Evolutionary conservation across 1,284 basidiomycete species (phyloP).

Genomic region (Sanghuangporus sanghuang): DNA sequence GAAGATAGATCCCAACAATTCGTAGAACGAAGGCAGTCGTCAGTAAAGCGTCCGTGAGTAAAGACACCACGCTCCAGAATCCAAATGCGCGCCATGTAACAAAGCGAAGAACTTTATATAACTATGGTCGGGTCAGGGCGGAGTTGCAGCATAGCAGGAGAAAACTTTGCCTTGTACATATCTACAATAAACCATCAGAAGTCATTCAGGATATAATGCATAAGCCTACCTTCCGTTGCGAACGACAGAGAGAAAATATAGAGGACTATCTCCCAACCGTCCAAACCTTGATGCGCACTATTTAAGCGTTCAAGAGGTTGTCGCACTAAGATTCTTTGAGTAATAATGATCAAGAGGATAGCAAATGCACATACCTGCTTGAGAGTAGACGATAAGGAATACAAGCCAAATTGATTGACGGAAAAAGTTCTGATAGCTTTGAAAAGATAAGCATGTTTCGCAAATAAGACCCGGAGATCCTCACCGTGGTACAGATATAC

Average conservation of each 20-base stretch:
- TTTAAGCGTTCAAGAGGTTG: constrained; percentile 65
- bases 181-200: constrained; percentile 37
- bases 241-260: constrained; percentile 78
- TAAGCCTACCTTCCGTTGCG: constrained; percentile 62
- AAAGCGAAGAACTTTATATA: constrained; percentile 59
- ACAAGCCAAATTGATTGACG: constrained; percentile 78
- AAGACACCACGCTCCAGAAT: constrained; percentile 78
- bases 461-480: constrained; percentile 10
- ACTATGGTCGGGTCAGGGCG: constrained; percentile 32
- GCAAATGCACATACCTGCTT: constrained; percentile 54
- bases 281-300: constrained; percentile 46
- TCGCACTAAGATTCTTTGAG: constrained; percentile 40
- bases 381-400: constrained; percentile 83
- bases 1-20: constrained; percentile 50
- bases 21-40: constrained; percentile 73
- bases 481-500: constrained; percentile 84
- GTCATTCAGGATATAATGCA: neutral
- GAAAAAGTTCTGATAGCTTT: constrained; percentile 72
- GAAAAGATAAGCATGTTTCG: neutral
- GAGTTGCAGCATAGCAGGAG: neutral
- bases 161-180: constrained; percentile 52
- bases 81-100: constrained; percentile 67
- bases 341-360: neutral
- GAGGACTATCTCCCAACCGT: constrained; percentile 73
- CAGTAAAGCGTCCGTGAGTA: constrained; percentile 70